phyloP scores from a whole-genome alignment of 306 rosid species.

The Dryas octopetala region DNA sequence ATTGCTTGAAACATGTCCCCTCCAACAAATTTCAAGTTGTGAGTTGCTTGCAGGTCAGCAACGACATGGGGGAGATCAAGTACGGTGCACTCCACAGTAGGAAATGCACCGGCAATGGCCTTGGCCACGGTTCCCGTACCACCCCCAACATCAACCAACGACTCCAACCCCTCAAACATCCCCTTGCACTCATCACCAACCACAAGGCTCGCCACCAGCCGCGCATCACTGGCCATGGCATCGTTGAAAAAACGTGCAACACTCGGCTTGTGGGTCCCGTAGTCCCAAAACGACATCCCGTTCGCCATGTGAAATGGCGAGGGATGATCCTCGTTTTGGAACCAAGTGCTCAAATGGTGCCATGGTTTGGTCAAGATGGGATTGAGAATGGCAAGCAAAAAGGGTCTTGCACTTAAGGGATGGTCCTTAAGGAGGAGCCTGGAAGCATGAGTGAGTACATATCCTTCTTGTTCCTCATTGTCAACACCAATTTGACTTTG shows the following conservation, averaged over 20 bases:
- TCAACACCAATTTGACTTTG: slow-evolving; percentile 44
- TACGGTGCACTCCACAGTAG: no score
- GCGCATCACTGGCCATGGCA: slow-evolving; percentile 49
- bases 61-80: slow-evolving; percentile 9
- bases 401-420: slow-evolving; percentile 31
- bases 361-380: slow-evolving; percentile 38
- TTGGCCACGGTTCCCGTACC: slow-evolving; percentile 49
- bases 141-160: slow-evolving; percentile 55
- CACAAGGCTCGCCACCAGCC: slow-evolving; percentile 23
- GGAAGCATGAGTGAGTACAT: slow-evolving; percentile 47
- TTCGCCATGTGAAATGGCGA: slow-evolving; percentile 40
- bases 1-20: slow-evolving; percentile 19
- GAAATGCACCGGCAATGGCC: slow-evolving; percentile 25
- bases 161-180: slow-evolving; percentile 37
- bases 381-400: slow-evolving; percentile 18
- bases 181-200: slow-evolving; percentile 32
- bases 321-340: slow-evolving; percentile 26
- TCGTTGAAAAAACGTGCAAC: slow-evolving; percentile 29
- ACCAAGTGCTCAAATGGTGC: slow-evolving; percentile 35
- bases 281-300: slow-evolving; percentile 46
- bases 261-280: slow-evolving; percentile 7
- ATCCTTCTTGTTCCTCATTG: slow-evolving; percentile 28
- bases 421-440: slow-evolving; percentile 36
- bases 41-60: slow-evolving; percentile 25
- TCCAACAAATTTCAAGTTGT: slow-evolving; percentile 8